A percentile compares a stretch with the other conserved stretches of the same genome.
Evolutionary conservation across 495 filamentous ascomycete species (phyloP).

Genomic region (Penicillium manginii): DNA sequence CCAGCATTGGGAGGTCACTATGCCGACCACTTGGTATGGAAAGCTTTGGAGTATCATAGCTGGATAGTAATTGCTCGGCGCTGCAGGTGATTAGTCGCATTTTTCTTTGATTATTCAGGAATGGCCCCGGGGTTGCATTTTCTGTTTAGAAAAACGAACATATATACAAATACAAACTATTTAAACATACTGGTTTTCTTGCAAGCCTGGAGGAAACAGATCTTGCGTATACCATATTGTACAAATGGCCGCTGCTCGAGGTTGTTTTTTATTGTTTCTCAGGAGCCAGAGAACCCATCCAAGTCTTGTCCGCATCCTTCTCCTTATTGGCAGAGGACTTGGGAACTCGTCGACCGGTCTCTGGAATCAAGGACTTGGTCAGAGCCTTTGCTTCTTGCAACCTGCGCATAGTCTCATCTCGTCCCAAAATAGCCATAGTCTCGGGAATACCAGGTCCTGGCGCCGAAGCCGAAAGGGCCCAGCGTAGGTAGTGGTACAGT

Average conservation of each 20-base stretch:
- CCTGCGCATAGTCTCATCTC: slow-evolving; percentile 58
- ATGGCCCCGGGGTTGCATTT: slow-evolving; percentile 3
- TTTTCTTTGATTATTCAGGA: background rate
- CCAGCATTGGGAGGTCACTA: slow-evolving; percentile 13
- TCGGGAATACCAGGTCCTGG: slow-evolving; percentile 62
- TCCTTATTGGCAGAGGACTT: slow-evolving; percentile 16
- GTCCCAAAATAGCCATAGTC: slow-evolving; percentile 67
- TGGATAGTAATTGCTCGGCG: background rate
- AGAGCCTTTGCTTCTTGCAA: slow-evolving; percentile 51
- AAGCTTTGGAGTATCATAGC: slow-evolving; percentile 11
- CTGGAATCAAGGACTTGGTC: slow-evolving; percentile 29
- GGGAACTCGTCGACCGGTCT: slow-evolving; percentile 23
- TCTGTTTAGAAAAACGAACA: background rate
- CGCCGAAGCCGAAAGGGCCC: slow-evolving; percentile 62
- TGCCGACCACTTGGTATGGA: slow-evolving; percentile 18
- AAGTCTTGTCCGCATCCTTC: slow-evolving; percentile 34
- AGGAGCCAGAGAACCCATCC: slow-evolving; percentile 48
- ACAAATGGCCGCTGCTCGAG: background rate
- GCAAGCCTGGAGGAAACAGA: background rate
- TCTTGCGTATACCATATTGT: background rate
- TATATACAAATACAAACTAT: slow-evolving; percentile 2
- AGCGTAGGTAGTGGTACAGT: slow-evolving; percentile 64
- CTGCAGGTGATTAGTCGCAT: background rate
- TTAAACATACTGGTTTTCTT: background rate
- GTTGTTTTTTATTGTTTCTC: slow-evolving; percentile 9